Evolutionary conservation across 208 protist genomes (phyloP), one percentile per base, ranked within the genome.

Genomic region (Leishmania gerbilli): DNA sequence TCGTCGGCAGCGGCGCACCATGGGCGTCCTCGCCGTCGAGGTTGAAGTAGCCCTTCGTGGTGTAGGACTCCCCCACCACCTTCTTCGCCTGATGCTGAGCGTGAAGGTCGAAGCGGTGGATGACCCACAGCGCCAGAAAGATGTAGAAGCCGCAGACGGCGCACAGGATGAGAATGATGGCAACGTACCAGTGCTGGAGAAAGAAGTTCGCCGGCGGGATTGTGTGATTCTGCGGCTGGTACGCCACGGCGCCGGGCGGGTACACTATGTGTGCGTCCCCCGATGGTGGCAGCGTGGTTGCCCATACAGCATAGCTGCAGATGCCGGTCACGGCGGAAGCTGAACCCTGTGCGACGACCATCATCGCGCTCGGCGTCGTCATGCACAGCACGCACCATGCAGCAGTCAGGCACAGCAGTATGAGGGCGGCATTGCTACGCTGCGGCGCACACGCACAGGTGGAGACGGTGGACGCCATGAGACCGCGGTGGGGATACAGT

Each of bases 331-430:
- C 47, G 58, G 81, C 53, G n/a, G 81, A 53, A 37, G 67, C 55
- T 0, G 68, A 75, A 68, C 81, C 81, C 49, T 84, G 81, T 45
- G 81, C 81, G 3, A 72, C 51, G 0, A 47, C 80, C 62, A 76
- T 71, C 49, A 56, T 27, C 13, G 47, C 27, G 27, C 71, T 62
- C 11, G 47, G 53, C 49, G 24, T 68, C 27, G 17, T 21, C 40
- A 76, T 42, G 58, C 60, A 82, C 45, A 76, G 71, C 1, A 75
- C 2, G 47, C 49, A 76, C 56, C 56, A 77, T 37, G 56, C 34
- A 31, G 56, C 15, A 45, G 37, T 47, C 42, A 77, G 3, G 60
- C 31, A 74, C 11, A 74, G 55, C 27, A 76, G 42, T 34, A 51
- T 1, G 37, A 60, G 37, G 3, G 79, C 49, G 13, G n/a, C 8